Evolutionary conservation across 1,139 yeast species (phyloP).

Genomic region (Geotrichum histeridarum): DNA sequence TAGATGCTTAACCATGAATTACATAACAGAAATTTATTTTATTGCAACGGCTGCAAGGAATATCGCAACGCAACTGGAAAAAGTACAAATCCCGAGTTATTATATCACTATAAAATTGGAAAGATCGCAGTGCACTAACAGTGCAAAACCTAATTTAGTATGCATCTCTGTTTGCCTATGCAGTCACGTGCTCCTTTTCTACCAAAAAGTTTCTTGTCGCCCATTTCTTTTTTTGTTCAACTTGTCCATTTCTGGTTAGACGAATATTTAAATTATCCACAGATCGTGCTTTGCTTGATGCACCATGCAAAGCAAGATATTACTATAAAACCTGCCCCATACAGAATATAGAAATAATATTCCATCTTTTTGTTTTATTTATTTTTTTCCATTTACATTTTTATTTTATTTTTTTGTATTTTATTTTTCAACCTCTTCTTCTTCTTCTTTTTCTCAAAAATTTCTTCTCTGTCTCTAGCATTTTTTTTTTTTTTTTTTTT

Average conservation of each 20-base stretch:
- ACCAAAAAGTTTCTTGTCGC: no score
- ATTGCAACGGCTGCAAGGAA: not conserved
- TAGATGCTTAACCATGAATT: no score
- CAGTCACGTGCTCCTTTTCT: not conserved
- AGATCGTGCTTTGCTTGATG: not conserved
- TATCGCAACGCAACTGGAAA: not conserved
- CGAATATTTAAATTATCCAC: not conserved
- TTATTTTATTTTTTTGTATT: not conserved
- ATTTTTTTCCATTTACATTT: not conserved
- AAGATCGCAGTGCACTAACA: constrained; percentile 1
- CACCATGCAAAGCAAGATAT: not conserved
- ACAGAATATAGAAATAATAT: not conserved
- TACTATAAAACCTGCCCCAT: not conserved
- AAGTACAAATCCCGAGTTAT: not conserved
- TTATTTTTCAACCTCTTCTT: not conserved
- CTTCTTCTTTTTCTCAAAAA: not conserved
- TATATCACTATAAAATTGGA: not conserved
- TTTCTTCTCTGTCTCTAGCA: not conserved
- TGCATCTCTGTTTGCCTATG: not conserved
- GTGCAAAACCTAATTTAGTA: not conserved
- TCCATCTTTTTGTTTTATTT: not conserved
- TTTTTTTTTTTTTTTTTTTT: not conserved
- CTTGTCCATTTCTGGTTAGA: no score
- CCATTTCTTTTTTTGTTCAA: no score
- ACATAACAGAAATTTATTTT: not conserved